Evolutionary conservation across 2,329 filamentous ascomycete species (phyloP), one percentile per base, ranked within the genome.

Genomic region (Epichloe gansuensis): DNA sequence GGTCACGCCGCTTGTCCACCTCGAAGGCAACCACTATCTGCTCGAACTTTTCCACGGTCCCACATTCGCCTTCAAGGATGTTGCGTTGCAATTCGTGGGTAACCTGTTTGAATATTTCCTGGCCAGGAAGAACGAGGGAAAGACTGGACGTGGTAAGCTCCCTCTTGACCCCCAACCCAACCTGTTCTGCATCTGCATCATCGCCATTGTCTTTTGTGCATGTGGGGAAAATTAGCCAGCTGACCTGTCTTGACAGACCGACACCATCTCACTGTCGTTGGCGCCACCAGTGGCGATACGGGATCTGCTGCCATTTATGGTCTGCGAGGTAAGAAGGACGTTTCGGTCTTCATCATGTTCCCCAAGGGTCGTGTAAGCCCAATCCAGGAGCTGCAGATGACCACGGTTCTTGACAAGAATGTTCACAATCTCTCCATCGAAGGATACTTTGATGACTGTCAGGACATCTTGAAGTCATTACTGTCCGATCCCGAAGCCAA

Each of bases 341-440:
- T 96, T 15, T 94, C 89, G 0, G 87, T 97, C 50, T 93, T 95
- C 72, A 97, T 98, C 65, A 78, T 97, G 62, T 85, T 91, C 68
- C 93, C 93, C 27, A 87, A 93, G 68, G 91, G 89, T 56, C 86
- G 89, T 59, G 85, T 97, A 56, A 89, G 85, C 65, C 87, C 89
- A 13, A 86, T 97, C 53, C 93, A 97, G 68, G 89, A 97, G 69
- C 86, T 87, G 4, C 93, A 97, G 72, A 97, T 97, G 93, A 96
- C 90, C 0, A 96, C 91, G 0, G 87, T 93, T 31, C 74, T 89
- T 41, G 93, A 97, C 66, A 72, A 78, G 54, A 97, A 97, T 64
- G 90, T 97, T 36, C 89, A 96, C 75, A 95, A 95, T 68, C 73
- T 97, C 46, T 82, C 87, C 50, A 86, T 97, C 12, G 82, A 85